A percentile compares a stretch with the other conserved stretches of the same genome.
Evolutionary conservation across 2,329 filamentous ascomycete genomes (phyloP).

Genomic region (Xylaria sp.): DNA sequence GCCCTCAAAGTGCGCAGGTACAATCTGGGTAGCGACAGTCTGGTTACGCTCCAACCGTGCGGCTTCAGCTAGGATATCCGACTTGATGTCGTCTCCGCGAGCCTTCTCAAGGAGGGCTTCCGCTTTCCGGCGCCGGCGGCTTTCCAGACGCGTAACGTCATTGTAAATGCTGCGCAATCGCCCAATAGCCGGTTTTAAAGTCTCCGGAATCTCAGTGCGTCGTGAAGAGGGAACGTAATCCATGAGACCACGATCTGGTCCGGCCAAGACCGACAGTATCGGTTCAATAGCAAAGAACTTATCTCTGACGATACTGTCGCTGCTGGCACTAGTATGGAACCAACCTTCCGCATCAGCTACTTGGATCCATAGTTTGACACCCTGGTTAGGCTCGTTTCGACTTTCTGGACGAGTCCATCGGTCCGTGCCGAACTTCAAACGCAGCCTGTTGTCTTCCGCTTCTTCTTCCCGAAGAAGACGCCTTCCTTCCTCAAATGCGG

Average conservation of each 20-base stretch:
- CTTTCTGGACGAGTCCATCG: slow-evolving; percentile 72
- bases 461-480: slow-evolving; percentile 73
- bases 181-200: slow-evolving; percentile 72
- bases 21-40: slow-evolving; percentile 70
- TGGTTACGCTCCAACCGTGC: slow-evolving; percentile 80
- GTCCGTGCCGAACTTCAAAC: slow-evolving; percentile 77
- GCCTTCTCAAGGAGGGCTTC: slow-evolving; percentile 74
- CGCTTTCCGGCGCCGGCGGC: slow-evolving; percentile 69
- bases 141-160: slow-evolving; percentile 79
- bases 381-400: slow-evolving; percentile 56
- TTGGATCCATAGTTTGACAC: slow-evolving; percentile 66
- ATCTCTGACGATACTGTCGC: slow-evolving; percentile 59
- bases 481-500: slow-evolving; percentile 77
- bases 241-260: slow-evolving; percentile 74
- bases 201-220: slow-evolving; percentile 70
- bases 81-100: slow-evolving; percentile 81
- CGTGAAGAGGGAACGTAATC: slow-evolving; percentile 85
- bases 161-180: slow-evolving; percentile 75
- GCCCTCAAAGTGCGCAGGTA: slow-evolving; percentile 83
- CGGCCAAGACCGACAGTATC: slow-evolving; percentile 69
- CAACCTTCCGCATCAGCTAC: slow-evolving; percentile 80
- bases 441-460: slow-evolving; percentile 72
- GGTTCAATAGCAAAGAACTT: slow-evolving; percentile 74
- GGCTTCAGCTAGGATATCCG: slow-evolving; percentile 76
- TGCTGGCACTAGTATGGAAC: slow-evolving; percentile 59